Percentiles rank a stretch among this genome's conserved stretches.
phyloP scores from a whole-genome alignment of 2,329 filamentous ascomycete genomes.

The Claviceps maximensis region DNA sequence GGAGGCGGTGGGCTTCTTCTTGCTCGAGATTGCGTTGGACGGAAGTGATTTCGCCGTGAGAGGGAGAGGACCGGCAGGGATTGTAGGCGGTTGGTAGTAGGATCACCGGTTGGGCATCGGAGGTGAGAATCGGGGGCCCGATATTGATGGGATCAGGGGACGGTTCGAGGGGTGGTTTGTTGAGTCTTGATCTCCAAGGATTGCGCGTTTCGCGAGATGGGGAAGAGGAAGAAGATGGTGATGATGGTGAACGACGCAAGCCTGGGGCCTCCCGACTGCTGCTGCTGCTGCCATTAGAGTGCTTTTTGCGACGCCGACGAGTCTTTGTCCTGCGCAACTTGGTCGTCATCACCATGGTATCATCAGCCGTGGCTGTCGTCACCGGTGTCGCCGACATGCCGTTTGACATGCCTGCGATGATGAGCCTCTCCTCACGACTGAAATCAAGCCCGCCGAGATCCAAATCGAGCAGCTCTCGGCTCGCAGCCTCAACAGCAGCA shows the following conservation, averaged over 20 bases:
- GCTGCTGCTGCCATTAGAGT: slow-evolving; percentile 17
- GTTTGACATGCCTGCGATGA: slow-evolving; percentile 18
- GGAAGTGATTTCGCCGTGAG: slow-evolving; percentile 36
- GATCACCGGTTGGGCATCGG: slow-evolving; percentile 37
- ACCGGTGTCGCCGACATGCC: slow-evolving; percentile 9
- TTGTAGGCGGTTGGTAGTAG: slow-evolving; percentile 46
- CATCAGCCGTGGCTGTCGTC: slow-evolving; percentile 18
- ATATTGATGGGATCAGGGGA: slow-evolving; percentile 29
- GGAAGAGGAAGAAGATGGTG: slow-evolving; percentile 3
- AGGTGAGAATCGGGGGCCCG: slow-evolving; percentile 35
- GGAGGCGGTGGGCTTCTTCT: slow-evolving; percentile 39
- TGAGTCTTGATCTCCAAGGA: slow-evolving; percentile 13
- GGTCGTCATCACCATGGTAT: slow-evolving; percentile 28
- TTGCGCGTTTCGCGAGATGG: slow-evolving; percentile 8
- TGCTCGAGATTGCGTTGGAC: slow-evolving; percentile 45
- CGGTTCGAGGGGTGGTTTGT: slow-evolving; percentile 14
- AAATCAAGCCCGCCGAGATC: slow-evolving; percentile 27
- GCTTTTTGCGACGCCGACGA: slow-evolving; percentile 25
- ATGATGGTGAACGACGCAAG: slow-evolving; percentile 4
- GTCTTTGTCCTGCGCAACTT: slow-evolving; percentile 33
- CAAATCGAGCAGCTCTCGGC: slow-evolving; percentile 30
- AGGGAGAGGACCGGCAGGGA: slow-evolving; percentile 18
- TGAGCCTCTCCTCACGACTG: slow-evolving; percentile 20
- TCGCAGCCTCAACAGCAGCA: slow-evolving; percentile 40
- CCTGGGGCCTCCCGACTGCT: slow-evolving; percentile 14